phyloP scores from a whole-genome alignment of 352 stramenopile species.

The Pythium sukuiense region DNA sequence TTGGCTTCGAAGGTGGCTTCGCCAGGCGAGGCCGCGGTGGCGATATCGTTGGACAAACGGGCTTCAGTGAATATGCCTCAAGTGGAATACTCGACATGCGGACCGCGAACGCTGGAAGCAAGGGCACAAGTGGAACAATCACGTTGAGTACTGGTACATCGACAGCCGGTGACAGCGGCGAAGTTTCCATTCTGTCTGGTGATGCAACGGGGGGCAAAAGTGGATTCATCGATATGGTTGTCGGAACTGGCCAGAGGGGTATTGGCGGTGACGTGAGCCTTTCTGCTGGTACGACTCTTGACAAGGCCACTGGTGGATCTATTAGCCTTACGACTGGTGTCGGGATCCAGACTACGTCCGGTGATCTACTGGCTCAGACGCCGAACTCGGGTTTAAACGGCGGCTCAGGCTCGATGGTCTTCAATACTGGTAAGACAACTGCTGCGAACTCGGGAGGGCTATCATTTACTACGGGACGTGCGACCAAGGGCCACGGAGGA shows the following conservation, averaged over 20 bases:
- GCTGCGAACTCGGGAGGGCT: conserved; percentile 36
- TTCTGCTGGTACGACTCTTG: conserved; percentile 64
- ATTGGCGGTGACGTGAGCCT: conserved; percentile 59
- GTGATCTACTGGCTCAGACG: conserved; percentile 58
- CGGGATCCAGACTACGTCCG: conserved; percentile 57
- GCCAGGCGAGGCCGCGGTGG: conserved; percentile 55
- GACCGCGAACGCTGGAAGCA: conserved; percentile 57
- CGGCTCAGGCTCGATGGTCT: conserved; percentile 47
- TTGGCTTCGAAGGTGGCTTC: conserved; percentile 76
- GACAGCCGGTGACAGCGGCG: conserved; percentile 59
- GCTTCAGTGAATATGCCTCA: conserved; percentile 50
- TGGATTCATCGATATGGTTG: conserved; percentile 54
- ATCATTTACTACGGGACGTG: conserved; percentile 33
- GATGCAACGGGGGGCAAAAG: conserved; percentile 51
- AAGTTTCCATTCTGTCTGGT: conserved; percentile 58
- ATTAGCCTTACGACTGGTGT: conserved; percentile 56
- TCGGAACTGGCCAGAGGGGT: conserved; percentile 53
- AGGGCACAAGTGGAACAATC: conserved; percentile 52
- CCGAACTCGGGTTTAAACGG: conserved; percentile 48
- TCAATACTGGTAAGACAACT: conserved; percentile 41
- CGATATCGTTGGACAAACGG: conserved; percentile 45
- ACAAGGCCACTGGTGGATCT: conserved; percentile 54
- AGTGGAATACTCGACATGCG: conserved; percentile 54
- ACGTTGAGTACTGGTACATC: conserved; percentile 57
- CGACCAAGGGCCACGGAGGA: conserved; percentile 44